Evolutionary conservation across 1,284 basidiomycete species (phyloP), one percentile per base, ranked within the genome.

Genomic region (Vanrija pseudolonga): DNA sequence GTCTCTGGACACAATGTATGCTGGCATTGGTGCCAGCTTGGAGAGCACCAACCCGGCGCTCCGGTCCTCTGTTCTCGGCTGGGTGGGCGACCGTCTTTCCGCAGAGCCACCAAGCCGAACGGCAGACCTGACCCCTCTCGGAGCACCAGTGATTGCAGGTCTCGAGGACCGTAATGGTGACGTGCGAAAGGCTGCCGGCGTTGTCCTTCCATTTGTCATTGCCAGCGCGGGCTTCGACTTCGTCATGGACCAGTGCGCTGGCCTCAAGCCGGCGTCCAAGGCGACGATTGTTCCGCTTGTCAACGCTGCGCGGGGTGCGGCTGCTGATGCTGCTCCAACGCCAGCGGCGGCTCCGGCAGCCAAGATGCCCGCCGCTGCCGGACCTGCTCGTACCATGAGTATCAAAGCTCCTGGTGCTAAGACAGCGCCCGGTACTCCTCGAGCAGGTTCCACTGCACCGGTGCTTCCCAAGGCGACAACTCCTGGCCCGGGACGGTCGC

Each of bases 131-230:
- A 81, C 81, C 36, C 79, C 82, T 42, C 87, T 93, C 79, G 83
- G 84, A 6, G 72, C 81, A 4, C 81, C 85, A 0, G 78, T 92
- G n/a, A 82, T 99, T 14, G 76, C 81, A 8, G 92, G 86, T 60
- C 82, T 98, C 19, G 96, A 99, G 68, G 96, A 98, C 74, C 85
- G 93, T 42, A 95, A 81, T 63, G 83, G 83, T 6, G 95, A 98
- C 64, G 90, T 98, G 6, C 85, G 96, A 57, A 98, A 98, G 75
- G 86, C 85, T 11, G 91, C 94, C 1, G 87, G 90, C 60, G 85
- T 85, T 2, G 75, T 95, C 19, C 76, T 99, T 19, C 92, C 93
- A 0, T 79, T 80, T 46, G 78, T 99, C 49, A 86, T 98, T 47
- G 77, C 81, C 9, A 85, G 79, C 46, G 85, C 85, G 20, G 93